Base-by-base conservation (phyloP, 2,329 filamentous ascomycete genomes). In the Sporothrix luriei region DNA sequence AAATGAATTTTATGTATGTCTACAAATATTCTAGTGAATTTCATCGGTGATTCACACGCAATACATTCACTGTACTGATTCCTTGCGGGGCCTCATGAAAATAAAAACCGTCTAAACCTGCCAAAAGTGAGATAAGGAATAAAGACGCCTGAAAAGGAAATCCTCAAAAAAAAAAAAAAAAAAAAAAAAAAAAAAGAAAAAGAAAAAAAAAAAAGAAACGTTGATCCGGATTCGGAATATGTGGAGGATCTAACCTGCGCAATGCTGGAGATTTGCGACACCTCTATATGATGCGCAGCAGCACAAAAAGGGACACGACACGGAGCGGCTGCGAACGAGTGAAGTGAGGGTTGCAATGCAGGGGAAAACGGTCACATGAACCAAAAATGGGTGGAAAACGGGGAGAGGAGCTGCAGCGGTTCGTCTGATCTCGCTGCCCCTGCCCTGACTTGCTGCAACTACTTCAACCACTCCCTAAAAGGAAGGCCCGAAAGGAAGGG, bases 401-500 rank as follows among this genome's bases (percentile, higher is more conserved):
- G 43, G 43, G 5, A 6, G 43, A 16, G 43, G 16, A 59, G 29
- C 29, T 40, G 19, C 55, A 59, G 55, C n/a, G 55, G 55, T 59
- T 59, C 55, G 55, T 59, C 55, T 59, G 55, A 59, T 59, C 55
- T 59, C 29, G 40, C 24, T 26, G n/a, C 49, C 55, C 29, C 29
- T 57, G 29, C 9, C 33, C 33, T 33, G 33, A 5, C 52, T 55
- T 6, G 54, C 54, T 57, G 14, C 38, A 29, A 38, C 54, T 29
- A 11, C 54, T 24, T 21, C 11, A 21, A 26, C 49, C 49, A 52
- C 49, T 11, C n/a, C n/a, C n/a, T 16, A n/a, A 24, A 24, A 4
- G 48, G 10, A 49, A 16, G n/a, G n/a, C 48, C 48, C 16, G n/a
- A 49, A n/a, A 19, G 3, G 46, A n/a, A 49, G n/a, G 4, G 19